phyloP scores from a whole-genome alignment of 345 rosid species.

The Firmiana major region DNA sequence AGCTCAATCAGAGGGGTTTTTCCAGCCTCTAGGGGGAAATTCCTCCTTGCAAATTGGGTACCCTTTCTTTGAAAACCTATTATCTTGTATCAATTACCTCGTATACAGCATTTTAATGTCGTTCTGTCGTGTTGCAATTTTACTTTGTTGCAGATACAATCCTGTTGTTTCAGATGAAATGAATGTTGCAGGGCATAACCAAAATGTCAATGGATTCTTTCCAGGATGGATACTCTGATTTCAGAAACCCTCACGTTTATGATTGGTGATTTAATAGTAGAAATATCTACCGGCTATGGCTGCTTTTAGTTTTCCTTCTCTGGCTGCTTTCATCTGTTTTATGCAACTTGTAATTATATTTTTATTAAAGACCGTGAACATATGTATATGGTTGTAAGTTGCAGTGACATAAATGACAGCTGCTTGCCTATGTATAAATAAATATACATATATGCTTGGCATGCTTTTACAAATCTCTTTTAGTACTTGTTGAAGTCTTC shows the following conservation, averaged over 20 bases:
- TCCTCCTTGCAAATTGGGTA: conserved; percentile 57
- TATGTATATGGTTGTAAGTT: neutral
- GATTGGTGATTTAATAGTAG: neutral
- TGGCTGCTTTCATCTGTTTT: neutral
- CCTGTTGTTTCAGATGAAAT: conserved; percentile 24
- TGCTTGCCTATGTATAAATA: neutral
- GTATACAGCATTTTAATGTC: neutral
- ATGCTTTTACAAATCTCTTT: no score
- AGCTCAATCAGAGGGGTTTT: conserved; percentile 40
- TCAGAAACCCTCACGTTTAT: neutral
- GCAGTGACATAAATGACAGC: neutral
- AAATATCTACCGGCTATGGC: neutral
- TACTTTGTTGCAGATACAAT: neutral
- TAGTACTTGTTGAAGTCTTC: no score
- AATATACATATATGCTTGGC: no score
- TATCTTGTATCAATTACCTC: neutral
- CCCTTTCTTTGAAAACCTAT: neutral
- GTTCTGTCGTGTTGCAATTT: neutral
- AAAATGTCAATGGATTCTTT: conserved; percentile 35
- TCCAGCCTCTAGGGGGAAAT: conserved; percentile 34
- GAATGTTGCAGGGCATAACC: conserved; percentile 21
- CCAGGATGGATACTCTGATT: conserved; percentile 52
- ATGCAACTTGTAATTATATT: conserved; percentile 6
- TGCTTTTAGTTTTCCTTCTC: neutral
- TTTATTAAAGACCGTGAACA: neutral